Evolutionary conservation across 352 stramenopile genomes (phyloP).

Genomic region (Globisporangium nunn): DNA sequence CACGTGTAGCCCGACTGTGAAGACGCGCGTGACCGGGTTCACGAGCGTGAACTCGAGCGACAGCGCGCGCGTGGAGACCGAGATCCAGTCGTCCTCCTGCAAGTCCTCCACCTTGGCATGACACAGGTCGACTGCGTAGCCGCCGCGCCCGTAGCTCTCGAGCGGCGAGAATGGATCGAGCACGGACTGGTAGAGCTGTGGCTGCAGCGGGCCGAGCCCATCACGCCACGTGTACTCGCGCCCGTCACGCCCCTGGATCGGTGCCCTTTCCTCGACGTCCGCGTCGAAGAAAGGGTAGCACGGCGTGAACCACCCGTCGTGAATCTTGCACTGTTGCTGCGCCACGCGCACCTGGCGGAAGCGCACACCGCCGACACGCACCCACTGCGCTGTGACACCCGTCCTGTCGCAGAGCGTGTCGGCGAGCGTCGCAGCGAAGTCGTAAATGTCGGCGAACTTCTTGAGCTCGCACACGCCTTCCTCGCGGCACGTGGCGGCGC

Average conservation of each 20-base stretch:
- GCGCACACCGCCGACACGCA: conserved; percentile 65
- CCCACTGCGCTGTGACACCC: conserved; percentile 61
- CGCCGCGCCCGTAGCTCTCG: conserved; percentile 54
- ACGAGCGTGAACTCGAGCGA: conserved; percentile 84
- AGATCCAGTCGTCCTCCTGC: conserved; percentile 66
- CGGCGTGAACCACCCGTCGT: conserved; percentile 45
- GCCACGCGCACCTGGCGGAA: conserved; percentile 81
- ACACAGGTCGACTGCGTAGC: conserved; percentile 74
- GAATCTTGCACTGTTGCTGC: conserved; percentile 59
- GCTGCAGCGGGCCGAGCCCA: conserved; percentile 43
- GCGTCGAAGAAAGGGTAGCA: conserved; percentile 73
- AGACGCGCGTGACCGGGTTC: conserved; percentile 85
- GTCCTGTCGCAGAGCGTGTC: conserved; percentile 46
- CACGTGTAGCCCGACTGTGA: conserved; percentile 82
- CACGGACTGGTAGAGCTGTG: conserved; percentile 48
- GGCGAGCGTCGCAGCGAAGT: conserved; percentile 48
- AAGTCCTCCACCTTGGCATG: conserved; percentile 50
- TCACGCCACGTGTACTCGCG: conserved; percentile 66
- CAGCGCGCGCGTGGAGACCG: conserved; percentile 69
- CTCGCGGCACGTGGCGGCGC: conserved; percentile 66
- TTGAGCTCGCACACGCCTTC: conserved; percentile 77
- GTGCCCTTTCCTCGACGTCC: conserved; percentile 38
- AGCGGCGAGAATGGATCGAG: conserved; percentile 37
- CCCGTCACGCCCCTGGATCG: conserved; percentile 33
- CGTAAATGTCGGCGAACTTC: conserved; percentile 72